Percentiles rank a stretch among this genome's conserved stretches.
Conservation (phyloP, 2,329 filamentous ascomycete species). For the Aspergillus piperis region DNA sequence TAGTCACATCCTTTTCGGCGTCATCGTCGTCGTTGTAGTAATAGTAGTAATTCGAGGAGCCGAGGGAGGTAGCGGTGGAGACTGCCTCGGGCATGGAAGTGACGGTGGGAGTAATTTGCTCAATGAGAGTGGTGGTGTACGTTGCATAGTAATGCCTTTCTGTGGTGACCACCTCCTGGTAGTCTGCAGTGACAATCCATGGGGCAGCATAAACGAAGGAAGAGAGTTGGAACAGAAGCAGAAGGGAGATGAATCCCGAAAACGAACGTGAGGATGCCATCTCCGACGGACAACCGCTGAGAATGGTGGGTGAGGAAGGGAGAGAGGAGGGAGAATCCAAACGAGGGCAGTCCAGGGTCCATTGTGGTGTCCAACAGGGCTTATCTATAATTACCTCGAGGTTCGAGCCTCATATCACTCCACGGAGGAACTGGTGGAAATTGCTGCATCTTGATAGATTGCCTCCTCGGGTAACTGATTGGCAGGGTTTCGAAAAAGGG, state of each 20-base stretch:
- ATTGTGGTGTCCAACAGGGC: background rate
- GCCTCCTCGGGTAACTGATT: background rate
- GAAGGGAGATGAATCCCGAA: constrained; percentile 16
- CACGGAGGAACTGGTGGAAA: background rate
- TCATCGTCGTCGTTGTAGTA: constrained; percentile 6
- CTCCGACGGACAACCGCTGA: background rate
- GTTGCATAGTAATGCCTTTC: constrained; percentile 12
- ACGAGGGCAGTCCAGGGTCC: too few species aligned
- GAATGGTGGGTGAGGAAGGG: background rate
- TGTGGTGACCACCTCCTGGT: constrained; percentile 21
- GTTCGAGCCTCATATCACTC: background rate
- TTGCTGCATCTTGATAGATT: background rate
- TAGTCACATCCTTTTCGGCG: constrained; percentile 19
- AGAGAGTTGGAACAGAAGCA: constrained; percentile 19
- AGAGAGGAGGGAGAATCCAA: background rate
- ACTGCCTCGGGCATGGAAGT: constrained; percentile 26
- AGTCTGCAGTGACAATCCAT: constrained; percentile 35
- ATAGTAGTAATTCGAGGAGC: background rate
- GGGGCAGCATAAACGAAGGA: constrained; percentile 28
- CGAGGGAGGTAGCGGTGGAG: constrained; percentile 27
- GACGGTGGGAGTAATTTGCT: constrained; percentile 26
- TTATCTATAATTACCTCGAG: background rate
- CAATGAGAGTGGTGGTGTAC: constrained; percentile 17
- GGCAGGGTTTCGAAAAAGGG: background rate
- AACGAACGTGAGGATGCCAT: constrained; percentile 32